Base-by-base conservation (phyloP, 768 basidiomycete genomes). In the Phaeotremella fagi region DNA sequence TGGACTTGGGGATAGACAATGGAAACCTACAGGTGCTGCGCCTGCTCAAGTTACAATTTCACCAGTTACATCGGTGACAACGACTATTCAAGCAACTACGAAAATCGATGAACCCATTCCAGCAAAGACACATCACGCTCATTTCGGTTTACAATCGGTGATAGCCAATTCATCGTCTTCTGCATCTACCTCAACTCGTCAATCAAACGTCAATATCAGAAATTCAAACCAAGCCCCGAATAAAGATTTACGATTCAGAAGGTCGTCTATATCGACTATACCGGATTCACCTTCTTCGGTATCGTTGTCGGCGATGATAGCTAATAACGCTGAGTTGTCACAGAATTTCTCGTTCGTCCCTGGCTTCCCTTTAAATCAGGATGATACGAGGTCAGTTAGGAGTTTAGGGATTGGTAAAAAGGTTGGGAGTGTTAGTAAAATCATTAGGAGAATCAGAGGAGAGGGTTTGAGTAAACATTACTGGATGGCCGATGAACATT, bases 401-500 rank as follows among this genome's bases (percentile, higher is more conserved):
- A 75, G 90, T 66, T 81, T 91, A 66, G 43, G 69, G 54, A 51
- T 67, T 78, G 60, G 60, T 37, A 85, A 87, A 60, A 78, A 85
- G 59, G 85, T 85, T 4, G 85, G 81, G 20, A 90, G 88, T 9
- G 91, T 91, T 0, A 90, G 88, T 16, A 90, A 90, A 75, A 88
- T 90, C 27, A 92, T 95, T 57, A 79, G 91, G 64, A 78, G 88
- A 56, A 83, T 95, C 64, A 80, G 91, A 51, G 92, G 92, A 37
- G 90, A 94, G 81, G 90, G 91, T 80, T 62, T 56, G 72, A 67
- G 88, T 22, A 83, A 85, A 59, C 89, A 95, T 67, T 97, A 97
- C 70, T 99, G 95, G 95, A 97, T 98, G 91, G 88, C 90, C 56
- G 92, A 97, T 68, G 90, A 90, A 66, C 86, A 87, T 50, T 89